Percentiles rank a stretch among this genome's conserved stretches.
Evolutionary conservation across 345 rosid species (phyloP).

Genomic region (Boechera divaricarpa): DNA sequence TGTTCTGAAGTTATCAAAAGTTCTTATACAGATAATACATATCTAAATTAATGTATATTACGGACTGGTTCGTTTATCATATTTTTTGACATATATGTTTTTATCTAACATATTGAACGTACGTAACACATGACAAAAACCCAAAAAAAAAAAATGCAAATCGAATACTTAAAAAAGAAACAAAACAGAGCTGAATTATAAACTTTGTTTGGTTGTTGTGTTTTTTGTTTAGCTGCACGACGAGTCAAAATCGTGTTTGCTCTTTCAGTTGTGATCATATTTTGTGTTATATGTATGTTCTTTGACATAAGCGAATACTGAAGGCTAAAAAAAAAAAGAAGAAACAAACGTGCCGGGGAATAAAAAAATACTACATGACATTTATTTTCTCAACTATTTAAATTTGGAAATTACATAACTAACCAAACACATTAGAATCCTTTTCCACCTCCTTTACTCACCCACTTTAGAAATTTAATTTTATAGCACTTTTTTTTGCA

Average conservation of each 20-base stretch:
- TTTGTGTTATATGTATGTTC: too few relatives aligned
- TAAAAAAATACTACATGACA: not conserved
- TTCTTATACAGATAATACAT: not conserved
- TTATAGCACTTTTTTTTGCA: not conserved
- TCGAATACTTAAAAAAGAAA: not conserved
- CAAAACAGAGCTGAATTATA: not conserved
- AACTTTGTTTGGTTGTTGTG: not conserved
- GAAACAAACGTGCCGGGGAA: too few relatives aligned
- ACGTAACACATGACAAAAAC: not conserved
- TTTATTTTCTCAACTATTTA: not conserved
- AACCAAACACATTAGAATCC: slow-evolving; percentile 21
- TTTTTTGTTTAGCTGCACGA: too few relatives aligned
- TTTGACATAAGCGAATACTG: too few relatives aligned
- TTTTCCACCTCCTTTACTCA: slow-evolving; percentile 5
- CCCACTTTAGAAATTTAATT: slow-evolving; percentile 2
- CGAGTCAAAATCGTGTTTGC: too few relatives aligned
- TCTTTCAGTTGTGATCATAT: too few relatives aligned
- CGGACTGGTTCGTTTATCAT: not conserved
- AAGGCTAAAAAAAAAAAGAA: too few relatives aligned
- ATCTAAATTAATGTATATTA: not conserved
- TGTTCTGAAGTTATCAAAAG: not conserved
- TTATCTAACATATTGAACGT: not conserved
- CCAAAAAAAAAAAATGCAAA: not conserved
- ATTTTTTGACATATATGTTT: not conserved
- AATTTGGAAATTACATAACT: slow-evolving; percentile 16